Conservation (phyloP, 2,329 filamentous ascomycete genomes). For the Exophiala bonariae region DNA sequence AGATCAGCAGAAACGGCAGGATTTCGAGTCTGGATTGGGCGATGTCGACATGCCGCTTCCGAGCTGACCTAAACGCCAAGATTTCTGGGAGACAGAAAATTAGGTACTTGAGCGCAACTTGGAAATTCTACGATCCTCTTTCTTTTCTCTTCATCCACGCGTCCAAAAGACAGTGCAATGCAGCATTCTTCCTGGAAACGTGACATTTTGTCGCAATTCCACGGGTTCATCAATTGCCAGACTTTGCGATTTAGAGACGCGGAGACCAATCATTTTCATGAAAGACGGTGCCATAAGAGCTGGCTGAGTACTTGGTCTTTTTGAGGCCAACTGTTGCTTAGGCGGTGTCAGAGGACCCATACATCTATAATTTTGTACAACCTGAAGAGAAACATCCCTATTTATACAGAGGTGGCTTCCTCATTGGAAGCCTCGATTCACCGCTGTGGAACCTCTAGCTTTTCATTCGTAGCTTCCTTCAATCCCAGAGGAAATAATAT, state of each 20-base stretch:
- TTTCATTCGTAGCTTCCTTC: conserved; percentile 30
- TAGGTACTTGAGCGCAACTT: neutral
- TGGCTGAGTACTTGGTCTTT: conserved; percentile 60
- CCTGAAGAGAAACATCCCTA: neutral
- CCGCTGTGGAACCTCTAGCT: no score
- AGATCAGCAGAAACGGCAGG: no score
- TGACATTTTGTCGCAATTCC: conserved; percentile 69
- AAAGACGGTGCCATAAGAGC: conserved; percentile 67
- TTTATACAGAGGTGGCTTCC: no score
- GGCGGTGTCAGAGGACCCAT: conserved; percentile 81
- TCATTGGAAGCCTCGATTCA: no score
- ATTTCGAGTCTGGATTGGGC: no score
- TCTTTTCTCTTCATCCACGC: conserved; percentile 59
- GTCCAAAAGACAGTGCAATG: conserved; percentile 84
- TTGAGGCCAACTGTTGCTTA: conserved; percentile 58
- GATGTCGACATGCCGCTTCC: no score
- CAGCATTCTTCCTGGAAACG: conserved; percentile 61
- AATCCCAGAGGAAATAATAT: conserved; percentile 60
- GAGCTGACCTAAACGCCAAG: no score
- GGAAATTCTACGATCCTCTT: conserved; percentile 20
- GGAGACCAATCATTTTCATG: conserved; percentile 48
- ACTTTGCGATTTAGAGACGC: conserved; percentile 62
- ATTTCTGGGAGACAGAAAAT: no score
- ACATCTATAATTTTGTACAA: conserved; percentile 51
- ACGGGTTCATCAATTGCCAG: conserved; percentile 62